Base-by-base conservation (phyloP, 2,329 filamentous ascomycete genomes). In the Cyphellophora europaea region DNA sequence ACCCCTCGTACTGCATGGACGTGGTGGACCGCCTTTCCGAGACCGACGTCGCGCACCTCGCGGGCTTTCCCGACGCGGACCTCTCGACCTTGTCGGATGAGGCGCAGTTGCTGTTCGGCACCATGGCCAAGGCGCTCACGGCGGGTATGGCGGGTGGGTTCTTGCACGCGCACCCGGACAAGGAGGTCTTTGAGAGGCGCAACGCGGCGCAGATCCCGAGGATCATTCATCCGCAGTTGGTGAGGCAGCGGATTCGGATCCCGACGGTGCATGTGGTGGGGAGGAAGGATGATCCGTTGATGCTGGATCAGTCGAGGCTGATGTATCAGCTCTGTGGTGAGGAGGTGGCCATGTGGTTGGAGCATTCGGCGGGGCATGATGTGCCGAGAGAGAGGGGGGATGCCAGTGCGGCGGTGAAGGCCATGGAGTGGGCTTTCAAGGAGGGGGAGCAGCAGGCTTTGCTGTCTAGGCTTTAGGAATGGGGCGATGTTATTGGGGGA, bases 181-280 rank as follows among this genome's bases (percentile, higher is more conserved):
- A 39, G 15, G 35, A 33, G 10, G 31, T 41, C 11, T 37, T 32
- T 28, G 12, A 12, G 14, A 16, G 29, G 25, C 27, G 29, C n/a
- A 25, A 13, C 14, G 27, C 15, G n/a, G 19, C 33, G 21, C 23
- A 17, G n/a, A 16, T 23, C 17, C 42, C 42, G 14, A 29, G 42
- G 15, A 30, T 43, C 10, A 36, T 47, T 19, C 36, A 32, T 30
- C 28, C 40, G 12, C 13, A 27, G 17, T 27, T 41, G 14, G 17
- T 47, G 21, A 33, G 16, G 19, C 30, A 40, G 11, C 27, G 35
- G 14, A 36, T 47, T 13, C 23, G 12, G n/a, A 45, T 45, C 14
- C 44, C 44, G n/a, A 47, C 44, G 12, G 31, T 47, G 13, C 44
- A 47, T 35, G 41, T 45, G 11, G 32, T 34, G 11, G 44, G 43